Base-by-base conservation (phyloP, 352 stramenopile species). In the Globisporangium lucens region DNA sequence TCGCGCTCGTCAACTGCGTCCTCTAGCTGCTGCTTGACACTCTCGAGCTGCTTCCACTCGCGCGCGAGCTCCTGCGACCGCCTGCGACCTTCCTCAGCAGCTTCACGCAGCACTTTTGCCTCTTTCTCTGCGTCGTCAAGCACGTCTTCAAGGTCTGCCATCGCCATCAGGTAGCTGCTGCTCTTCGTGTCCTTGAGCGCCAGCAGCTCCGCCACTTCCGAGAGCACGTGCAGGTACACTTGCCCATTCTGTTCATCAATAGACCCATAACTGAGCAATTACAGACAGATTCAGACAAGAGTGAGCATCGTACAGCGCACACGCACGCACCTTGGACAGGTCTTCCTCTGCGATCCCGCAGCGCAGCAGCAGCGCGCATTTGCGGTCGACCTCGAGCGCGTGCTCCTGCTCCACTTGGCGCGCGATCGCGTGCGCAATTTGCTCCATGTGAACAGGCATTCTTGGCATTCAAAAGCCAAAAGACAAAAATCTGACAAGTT, bases 221-320 rank as follows among this genome's bases (percentile, higher is more conserved):
- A 74, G n/a, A 86, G 68, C 35, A 83, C 75, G 43, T 83, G 74
- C 17, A 86, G 68, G 52, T 82, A 76, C 66, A 83, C 66, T 61
- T 82, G 76, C 0, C 74, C 78, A 64, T 82, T 80, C 78, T 86
- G 67, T 53, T 20, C 22, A n/a, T 4, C 22, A 38, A 17, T 3
- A 29, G n/a, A 53, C 17, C 38, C 9, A 58, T 56, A 0, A 15
- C 20, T 56, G 1, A 15, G 24, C 20, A 17, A 59, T 24, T 6
- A 55, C 17, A 24, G 12, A n/a, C 17, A 64, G 4, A 65, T 20
- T 30, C 27, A 41, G 7, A 41, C 17, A 43, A 30, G 27, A 27
- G 13, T 46, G n/a, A 43, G 36, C 4, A 46, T 46, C 38, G 4
- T 17, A 20, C 36, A 61, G 30, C 38, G 15, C 20, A 29, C 27